These are phyloP conservation scores for Hymenoscyphus salicellus DNA, from an alignment of 2,329 filamentous ascomycete genomes.

Conservation along the genomic window DNA sequence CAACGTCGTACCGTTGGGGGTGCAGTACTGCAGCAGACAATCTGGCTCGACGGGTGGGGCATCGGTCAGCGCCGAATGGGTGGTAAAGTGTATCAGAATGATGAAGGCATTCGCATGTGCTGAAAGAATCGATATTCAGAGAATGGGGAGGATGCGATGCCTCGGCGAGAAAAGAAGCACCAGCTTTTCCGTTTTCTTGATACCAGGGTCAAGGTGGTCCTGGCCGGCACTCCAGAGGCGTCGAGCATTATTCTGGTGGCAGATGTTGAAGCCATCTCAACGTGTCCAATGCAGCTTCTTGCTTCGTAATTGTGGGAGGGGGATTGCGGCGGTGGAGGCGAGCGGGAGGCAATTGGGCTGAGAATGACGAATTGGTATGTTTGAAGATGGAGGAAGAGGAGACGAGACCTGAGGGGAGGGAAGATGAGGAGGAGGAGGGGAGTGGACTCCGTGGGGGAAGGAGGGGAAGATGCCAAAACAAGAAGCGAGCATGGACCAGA, in stretches of 20 bases:
- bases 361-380: not conserved
- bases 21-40: not conserved
- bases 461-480: too few relatives aligned
- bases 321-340: not conserved
- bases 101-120: slow-evolving; percentile 2
- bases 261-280: not conserved
- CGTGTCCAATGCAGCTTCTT: not conserved
- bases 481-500: too few relatives aligned
- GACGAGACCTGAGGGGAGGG: too few relatives aligned
- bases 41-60: not conserved
- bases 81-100: not conserved
- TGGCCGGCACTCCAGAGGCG: not conserved
- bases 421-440: not conserved
- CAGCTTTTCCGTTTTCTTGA: too few relatives aligned
- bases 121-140: not conserved
- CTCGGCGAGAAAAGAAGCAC: too few relatives aligned
- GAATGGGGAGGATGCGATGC: not conserved
- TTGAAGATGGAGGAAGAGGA: slow-evolving; percentile 1
- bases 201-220: too few relatives aligned
- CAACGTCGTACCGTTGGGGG: not conserved
- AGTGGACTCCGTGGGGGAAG: too few relatives aligned
- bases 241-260: not conserved
- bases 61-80: not conserved
- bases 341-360: not conserved
- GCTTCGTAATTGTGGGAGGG: not conserved